Conservation (phyloP, 768 basidiomycete species). For the Termitomyces sp. region DNA sequence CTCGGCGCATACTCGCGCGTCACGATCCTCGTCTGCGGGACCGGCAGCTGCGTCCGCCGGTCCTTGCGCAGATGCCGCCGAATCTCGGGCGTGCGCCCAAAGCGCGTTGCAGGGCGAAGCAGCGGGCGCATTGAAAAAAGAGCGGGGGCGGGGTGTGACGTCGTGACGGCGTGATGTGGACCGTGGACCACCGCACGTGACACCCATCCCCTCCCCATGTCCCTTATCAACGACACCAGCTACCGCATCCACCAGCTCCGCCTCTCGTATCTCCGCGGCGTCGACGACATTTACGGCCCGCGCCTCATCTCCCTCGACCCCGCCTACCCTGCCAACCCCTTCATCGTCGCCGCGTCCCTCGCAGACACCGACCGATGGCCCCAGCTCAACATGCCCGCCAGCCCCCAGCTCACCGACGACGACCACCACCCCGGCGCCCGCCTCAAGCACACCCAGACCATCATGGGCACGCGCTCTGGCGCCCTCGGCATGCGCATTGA, state of each 20-base stretch:
- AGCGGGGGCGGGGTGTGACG: too few species aligned
- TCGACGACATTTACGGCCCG: conserved; percentile 81
- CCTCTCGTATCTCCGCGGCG: conserved; percentile 80
- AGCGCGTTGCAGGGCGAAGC: conserved; percentile 23
- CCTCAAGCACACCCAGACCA: conserved; percentile 85
- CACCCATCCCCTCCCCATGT: conserved; percentile 31
- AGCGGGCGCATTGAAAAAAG: too few species aligned
- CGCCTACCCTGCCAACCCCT: conserved; percentile 74
- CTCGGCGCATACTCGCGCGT: conserved; percentile 67
- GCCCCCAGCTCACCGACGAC: conserved; percentile 70
- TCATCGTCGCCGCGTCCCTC: conserved; percentile 73
- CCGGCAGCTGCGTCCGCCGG: conserved; percentile 54
- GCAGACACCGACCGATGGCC: conserved; percentile 83
- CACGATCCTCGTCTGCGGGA: conserved; percentile 61
- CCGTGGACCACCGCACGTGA: too few species aligned
- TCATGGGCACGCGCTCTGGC: conserved; percentile 72
- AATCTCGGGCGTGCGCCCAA: conserved; percentile 48
- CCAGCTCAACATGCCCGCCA: conserved; percentile 67
- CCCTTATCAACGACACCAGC: conserved; percentile 61
- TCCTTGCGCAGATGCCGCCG: conserved; percentile 40
- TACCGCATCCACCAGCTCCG: conserved; percentile 82
- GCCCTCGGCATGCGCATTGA: conserved; percentile 78
- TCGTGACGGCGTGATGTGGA: too few species aligned
- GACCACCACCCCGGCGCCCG: conserved; percentile 50
- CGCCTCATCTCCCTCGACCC: conserved; percentile 79